Evolutionary conservation across 2,329 filamentous ascomycete genomes (phyloP).

Genomic region (Pestalotiopsis sp.): DNA sequence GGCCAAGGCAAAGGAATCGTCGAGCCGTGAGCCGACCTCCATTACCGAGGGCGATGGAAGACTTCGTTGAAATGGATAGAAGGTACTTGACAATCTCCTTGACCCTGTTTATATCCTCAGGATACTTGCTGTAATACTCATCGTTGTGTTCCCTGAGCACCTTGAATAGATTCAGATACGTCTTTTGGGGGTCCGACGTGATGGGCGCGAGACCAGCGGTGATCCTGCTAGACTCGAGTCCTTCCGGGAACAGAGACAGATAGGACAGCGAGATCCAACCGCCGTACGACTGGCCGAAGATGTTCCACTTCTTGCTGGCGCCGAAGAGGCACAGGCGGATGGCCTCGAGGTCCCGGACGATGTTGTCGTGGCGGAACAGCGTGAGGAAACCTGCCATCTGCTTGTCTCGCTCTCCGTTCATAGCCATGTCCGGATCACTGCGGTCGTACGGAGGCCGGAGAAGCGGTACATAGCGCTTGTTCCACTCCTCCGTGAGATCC

Average conservation of each 20-base stretch:
- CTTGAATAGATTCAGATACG: not conserved
- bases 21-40: not conserved
- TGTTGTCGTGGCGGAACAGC: slow-evolving; percentile 71
- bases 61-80: not conserved
- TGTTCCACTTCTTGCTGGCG: slow-evolving; percentile 59
- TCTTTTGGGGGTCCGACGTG: slow-evolving; percentile 36
- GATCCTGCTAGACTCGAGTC: slow-evolving; percentile 64
- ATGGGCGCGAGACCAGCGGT: slow-evolving; percentile 71
- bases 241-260: slow-evolving; percentile 66
- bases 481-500: not conserved
- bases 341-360: slow-evolving; percentile 74
- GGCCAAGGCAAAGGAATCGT: not conserved
- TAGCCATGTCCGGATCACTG: not conserved
- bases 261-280: slow-evolving; percentile 75
- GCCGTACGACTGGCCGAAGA: slow-evolving; percentile 74
- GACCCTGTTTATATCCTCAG: not conserved
- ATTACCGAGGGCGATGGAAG: not conserved
- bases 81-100: not conserved
- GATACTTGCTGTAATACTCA: not conserved
- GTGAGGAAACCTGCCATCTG: slow-evolving; percentile 67
- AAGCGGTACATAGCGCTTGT: not conserved
- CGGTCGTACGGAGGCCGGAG: not conserved
- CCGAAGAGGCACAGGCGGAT: slow-evolving; percentile 61
- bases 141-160: not conserved
- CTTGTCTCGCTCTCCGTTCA: slow-evolving; percentile 35